These are phyloP conservation scores for Crithidia acanthocephali DNA, from an alignment of 208 protist species.

Conservation along the genomic window DNA sequence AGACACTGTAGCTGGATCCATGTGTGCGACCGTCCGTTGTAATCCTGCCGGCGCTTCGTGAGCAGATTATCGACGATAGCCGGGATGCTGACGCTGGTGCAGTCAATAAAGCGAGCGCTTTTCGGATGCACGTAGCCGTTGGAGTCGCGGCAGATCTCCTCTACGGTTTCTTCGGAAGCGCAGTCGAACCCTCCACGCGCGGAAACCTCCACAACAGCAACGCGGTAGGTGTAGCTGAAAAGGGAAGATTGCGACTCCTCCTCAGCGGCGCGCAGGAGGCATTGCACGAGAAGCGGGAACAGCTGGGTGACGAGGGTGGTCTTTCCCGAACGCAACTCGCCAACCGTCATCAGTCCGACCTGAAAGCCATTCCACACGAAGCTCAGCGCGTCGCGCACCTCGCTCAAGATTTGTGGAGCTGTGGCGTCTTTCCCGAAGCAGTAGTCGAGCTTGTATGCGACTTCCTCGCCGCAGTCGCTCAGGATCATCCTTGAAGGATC, in stretches of 20 bases:
- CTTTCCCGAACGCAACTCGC: constrained; percentile 41
- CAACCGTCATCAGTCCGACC: constrained; percentile 42
- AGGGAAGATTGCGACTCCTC: constrained; percentile 10
- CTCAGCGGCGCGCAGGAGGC: constrained; percentile 16
- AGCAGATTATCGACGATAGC: constrained; percentile 30
- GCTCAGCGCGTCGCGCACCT: constrained; percentile 36
- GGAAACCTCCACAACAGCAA: constrained; percentile 42
- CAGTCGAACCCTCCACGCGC: constrained; percentile 40
- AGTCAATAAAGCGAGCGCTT: constrained; percentile 40
- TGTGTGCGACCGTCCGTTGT: constrained; percentile 47
- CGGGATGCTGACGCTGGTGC: constrained; percentile 31
- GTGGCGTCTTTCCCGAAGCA: constrained; percentile 35
- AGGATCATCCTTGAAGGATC: constrained; percentile 49
- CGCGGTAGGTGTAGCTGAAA: constrained; percentile 37
- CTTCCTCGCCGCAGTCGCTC: constrained; percentile 38
- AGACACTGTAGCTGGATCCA: constrained; percentile 63
- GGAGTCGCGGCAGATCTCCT: constrained; percentile 27
- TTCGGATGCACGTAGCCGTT: constrained; percentile 38
- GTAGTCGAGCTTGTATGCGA: constrained; percentile 42
- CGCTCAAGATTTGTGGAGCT: constrained; percentile 38
- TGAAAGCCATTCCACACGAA: constrained; percentile 43
- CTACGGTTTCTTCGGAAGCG: constrained; percentile 21
- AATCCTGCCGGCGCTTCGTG: constrained; percentile 32
- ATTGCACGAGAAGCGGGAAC: constrained; percentile 41
- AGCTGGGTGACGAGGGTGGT: constrained; percentile 35